Evolutionary conservation across 306 rosid genomes (phyloP), one percentile per base, ranked within the genome.

Genomic region (Medicago arabica): DNA sequence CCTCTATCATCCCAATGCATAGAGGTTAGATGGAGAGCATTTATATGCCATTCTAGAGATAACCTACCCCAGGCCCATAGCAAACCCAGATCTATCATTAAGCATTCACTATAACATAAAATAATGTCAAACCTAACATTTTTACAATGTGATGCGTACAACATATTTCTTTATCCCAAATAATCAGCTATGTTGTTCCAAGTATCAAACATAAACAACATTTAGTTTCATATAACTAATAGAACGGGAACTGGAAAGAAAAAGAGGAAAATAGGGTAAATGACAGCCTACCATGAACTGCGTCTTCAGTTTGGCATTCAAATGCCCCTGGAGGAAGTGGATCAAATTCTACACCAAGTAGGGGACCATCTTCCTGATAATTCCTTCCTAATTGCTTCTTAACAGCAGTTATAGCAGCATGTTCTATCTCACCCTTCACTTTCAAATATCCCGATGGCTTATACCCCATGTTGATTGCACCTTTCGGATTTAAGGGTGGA

Each of bases 391-490:
- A 74, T 84, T 92, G 99, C 89, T 87, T 92, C 88, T 89, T 96
- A 74, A 96, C 99, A 54, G 96, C 96, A 72, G 93, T 96, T 74
- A 96, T 89, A 80, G 98, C 97, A 85, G 97, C 96, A 90, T 95
- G 90, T 86, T 92, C 99, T 73, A 86, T 87, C 80, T 96, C 99
- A 2, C 98, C 96, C 84, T 92, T 96, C 78, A 96, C 90, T 88
- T 96, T 96, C 88, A 96, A 82, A 83, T 90, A 96, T 73, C 99
- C 99, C 7, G 99, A 89, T 43, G 99, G 98, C 83, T 87, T 92
- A 78, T 96, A 89, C 65, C 89, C 91, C 72, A 70, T 70, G 53
- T 81, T 81, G 61, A 55, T 83, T 9, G 84, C 78, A 74, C 70
- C 84, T 81, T 83, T 92, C 54, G 89, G 84, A 77, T 76, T 90